A percentile compares a stretch with the other conserved stretches of the same genome.
phyloP scores from a whole-genome alignment of 78 protist species.

The Dictyostelium capitatum region DNA sequence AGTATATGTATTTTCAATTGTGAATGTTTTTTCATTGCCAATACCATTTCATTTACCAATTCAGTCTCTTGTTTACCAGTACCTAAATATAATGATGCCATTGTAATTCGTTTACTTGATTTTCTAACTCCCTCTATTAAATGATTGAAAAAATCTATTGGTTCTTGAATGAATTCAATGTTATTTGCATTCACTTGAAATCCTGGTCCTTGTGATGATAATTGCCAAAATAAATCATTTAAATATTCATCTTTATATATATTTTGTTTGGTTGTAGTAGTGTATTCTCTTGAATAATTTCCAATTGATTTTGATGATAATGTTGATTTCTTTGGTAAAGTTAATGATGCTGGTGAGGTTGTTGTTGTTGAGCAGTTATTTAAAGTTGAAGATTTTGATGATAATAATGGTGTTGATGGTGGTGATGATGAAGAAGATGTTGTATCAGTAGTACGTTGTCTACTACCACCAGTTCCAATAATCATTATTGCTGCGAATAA shows the following conservation, averaged over 20 bases:
- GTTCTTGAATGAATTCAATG: constrained; percentile 69
- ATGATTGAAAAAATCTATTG: constrained; percentile 66
- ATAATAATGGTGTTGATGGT: constrained; percentile 19
- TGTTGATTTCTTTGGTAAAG: constrained; percentile 16
- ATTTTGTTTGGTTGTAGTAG: not conserved
- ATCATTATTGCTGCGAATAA: constrained; percentile 56
- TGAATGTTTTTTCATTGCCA: constrained; percentile 26
- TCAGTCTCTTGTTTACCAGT: constrained; percentile 41
- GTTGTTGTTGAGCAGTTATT: not conserved
- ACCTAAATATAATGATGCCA: constrained; percentile 68
- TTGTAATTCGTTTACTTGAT: constrained; percentile 40
- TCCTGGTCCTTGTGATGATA: constrained; percentile 77
- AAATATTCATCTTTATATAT: constrained; percentile 24
- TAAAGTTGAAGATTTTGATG: not conserved
- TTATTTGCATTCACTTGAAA: constrained; percentile 35
- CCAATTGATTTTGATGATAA: not conserved
- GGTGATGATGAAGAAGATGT: not conserved
- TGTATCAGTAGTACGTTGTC: not conserved
- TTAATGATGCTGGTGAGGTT: not conserved
- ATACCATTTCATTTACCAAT: constrained; percentile 18
- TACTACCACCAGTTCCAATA: not conserved
- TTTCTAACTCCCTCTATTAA: constrained; percentile 53
- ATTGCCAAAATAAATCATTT: constrained; percentile 59
- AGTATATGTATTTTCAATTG: constrained; percentile 46
- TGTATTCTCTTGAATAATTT: not conserved